Conservation (phyloP, 208 protist genomes). For the Acanthamoeba castellanii region DNA sequence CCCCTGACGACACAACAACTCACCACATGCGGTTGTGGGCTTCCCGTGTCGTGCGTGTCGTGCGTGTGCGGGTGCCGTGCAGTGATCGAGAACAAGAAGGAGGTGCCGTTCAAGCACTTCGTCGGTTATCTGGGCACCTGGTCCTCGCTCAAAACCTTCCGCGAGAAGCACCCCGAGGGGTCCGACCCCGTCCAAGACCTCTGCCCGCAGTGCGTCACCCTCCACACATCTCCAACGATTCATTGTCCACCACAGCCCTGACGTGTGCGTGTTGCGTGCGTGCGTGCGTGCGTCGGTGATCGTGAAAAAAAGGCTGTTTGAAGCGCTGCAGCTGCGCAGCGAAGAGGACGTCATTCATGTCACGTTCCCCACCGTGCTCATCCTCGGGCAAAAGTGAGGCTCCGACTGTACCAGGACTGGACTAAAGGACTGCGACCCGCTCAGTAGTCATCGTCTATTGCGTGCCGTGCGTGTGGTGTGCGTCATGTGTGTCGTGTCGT, state of each 20-base stretch:
- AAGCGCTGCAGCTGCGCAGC: not conserved
- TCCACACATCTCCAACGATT: no score
- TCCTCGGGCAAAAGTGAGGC: conserved; percentile 31
- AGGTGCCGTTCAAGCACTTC: conserved; percentile 44
- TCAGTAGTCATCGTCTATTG: no score
- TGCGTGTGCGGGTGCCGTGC: not conserved
- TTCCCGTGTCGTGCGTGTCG: not conserved
- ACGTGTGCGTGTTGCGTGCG: not conserved
- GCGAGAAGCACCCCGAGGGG: not conserved
- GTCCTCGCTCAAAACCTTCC: conserved; percentile 59
- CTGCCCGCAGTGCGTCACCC: not conserved
- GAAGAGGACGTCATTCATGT: not conserved
- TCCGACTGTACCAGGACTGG: no score
- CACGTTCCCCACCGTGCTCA: not conserved
- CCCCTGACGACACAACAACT: not conserved
- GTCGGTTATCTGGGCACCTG: conserved; percentile 51
- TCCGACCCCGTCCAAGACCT: not conserved
- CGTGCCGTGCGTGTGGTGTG: no score
- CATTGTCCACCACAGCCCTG: not conserved
- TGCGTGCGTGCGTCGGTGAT: not conserved
- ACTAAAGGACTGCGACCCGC: no score
- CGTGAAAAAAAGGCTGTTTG: not conserved
- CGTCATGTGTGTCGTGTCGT: no score
- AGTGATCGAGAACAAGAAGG: conserved; percentile 25
- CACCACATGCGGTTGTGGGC: not conserved